These are phyloP conservation scores for Cytospora schulzeri DNA, from an alignment of 2,329 filamentous ascomycete species.

Conservation along the genomic window DNA sequence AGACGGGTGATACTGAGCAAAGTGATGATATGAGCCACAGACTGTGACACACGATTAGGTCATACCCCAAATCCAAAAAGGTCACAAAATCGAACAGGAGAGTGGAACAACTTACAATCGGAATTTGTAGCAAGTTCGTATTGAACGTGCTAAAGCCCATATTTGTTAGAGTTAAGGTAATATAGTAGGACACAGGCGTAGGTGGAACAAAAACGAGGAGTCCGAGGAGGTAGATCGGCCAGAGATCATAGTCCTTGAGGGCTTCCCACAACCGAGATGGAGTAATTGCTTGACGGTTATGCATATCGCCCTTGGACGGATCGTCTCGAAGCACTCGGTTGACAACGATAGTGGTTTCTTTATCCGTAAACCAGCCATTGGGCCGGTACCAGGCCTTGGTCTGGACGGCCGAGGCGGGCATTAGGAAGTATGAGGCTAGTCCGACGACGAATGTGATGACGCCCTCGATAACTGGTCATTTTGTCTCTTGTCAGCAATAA, in stretches of 20 bases:
- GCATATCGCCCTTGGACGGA: conserved; percentile 57
- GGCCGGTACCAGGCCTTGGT: conserved; percentile 53
- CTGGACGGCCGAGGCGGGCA: conserved; percentile 52
- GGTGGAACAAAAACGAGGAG: conserved; percentile 52
- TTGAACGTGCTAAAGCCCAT: conserved; percentile 56
- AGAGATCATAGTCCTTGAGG: conserved; percentile 58
- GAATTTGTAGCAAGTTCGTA: conserved; percentile 60
- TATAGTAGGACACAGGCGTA: conserved; percentile 48
- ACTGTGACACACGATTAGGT: too few species aligned
- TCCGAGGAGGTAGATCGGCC: conserved; percentile 56
- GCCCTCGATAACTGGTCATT: conserved; percentile 52
- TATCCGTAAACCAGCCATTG: conserved; percentile 60
- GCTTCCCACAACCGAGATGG: conserved; percentile 50
- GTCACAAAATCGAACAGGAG: too few species aligned
- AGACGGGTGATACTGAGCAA: conserved; percentile 54
- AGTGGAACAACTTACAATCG: conserved; percentile 40
- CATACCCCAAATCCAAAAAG: too few species aligned
- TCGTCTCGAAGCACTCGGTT: conserved; percentile 60
- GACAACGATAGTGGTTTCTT: conserved; percentile 59
- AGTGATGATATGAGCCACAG: conserved; percentile 52
- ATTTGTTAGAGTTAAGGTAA: conserved; percentile 54
- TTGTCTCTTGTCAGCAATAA: background rate
- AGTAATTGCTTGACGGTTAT: conserved; percentile 56
- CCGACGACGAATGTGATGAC: conserved; percentile 54
- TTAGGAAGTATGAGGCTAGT: conserved; percentile 53